Conservation (phyloP, 2,329 filamentous ascomycete genomes). For the Colletotrichum caudatum region DNA sequence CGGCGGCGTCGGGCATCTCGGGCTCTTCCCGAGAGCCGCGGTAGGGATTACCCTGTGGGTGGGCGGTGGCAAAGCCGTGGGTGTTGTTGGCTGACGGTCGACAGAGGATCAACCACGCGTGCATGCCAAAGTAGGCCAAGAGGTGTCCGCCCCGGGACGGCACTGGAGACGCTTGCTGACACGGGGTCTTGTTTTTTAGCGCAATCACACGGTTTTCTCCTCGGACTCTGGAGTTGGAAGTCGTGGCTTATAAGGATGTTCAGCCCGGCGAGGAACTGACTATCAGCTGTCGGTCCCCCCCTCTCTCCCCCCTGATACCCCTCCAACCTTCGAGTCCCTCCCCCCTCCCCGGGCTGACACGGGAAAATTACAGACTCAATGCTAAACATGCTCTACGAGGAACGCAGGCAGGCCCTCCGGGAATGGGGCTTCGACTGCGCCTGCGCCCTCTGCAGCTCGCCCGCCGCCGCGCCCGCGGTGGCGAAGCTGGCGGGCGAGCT, state of each 20-base stretch:
- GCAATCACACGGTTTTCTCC: conserved; percentile 50
- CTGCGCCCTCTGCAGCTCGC: conserved; percentile 45
- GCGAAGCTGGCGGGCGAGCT: conserved; percentile 43
- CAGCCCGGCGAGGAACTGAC: conserved; percentile 51
- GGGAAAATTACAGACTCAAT: conserved; percentile 43
- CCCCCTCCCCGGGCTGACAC: conserved; percentile 24
- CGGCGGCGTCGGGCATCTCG: conserved; percentile 45
- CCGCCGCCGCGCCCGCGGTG: conserved; percentile 32
- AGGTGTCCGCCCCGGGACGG: not conserved
- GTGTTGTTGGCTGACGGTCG: not conserved
- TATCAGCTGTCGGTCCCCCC: conserved; percentile 50
- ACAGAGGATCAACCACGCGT: conserved; percentile 54
- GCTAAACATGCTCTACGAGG: conserved; percentile 45
- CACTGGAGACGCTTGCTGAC: not conserved
- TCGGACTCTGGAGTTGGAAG: conserved; percentile 49
- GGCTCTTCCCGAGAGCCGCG: conserved; percentile 51
- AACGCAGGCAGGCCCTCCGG: conserved; percentile 44
- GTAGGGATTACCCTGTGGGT: conserved; percentile 44
- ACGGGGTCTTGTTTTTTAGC: conserved; percentile 39
- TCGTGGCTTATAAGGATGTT: conserved; percentile 51
- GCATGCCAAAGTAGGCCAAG: conserved; percentile 52
- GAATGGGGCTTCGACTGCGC: conserved; percentile 49
- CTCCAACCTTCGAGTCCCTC: not conserved
- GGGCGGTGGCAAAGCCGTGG: too few relatives aligned
- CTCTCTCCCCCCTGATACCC: not conserved